Conservation (phyloP, 306 rosid genomes). For the Malus asiatica region DNA sequence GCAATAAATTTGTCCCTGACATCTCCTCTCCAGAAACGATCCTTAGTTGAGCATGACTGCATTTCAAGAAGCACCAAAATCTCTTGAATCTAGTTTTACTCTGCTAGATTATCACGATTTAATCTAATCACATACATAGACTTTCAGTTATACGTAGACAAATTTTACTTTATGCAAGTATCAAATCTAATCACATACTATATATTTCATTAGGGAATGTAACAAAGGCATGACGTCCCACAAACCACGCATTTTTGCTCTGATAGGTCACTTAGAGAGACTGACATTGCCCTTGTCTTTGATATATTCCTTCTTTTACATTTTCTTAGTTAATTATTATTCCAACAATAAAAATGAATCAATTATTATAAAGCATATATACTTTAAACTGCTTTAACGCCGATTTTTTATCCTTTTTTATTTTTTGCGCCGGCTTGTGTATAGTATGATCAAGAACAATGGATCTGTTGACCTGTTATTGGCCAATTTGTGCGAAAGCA, state of each 20-base stretch:
- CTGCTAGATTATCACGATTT: slow-evolving; percentile 20
- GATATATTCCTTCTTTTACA: slow-evolving; percentile 21
- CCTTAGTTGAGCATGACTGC: no score
- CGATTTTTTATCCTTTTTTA: slow-evolving; percentile 38
- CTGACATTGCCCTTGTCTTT: slow-evolving; percentile 11
- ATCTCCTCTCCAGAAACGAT: no score
- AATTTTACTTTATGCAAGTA: slow-evolving; percentile 1
- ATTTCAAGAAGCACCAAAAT: neutral
- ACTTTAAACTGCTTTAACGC: slow-evolving; percentile 67
- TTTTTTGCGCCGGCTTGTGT: slow-evolving; percentile 26
- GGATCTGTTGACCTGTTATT: slow-evolving; percentile 28
- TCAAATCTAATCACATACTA: neutral
- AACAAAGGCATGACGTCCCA: slow-evolving; percentile 30
- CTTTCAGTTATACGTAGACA: neutral
- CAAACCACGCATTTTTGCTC: slow-evolving; percentile 26
- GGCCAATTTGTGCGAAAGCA: slow-evolving; percentile 23
- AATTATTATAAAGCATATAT: slow-evolving; percentile 59
- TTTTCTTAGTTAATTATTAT: slow-evolving; percentile 30
- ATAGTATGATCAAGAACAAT: neutral
- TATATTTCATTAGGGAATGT: neutral
- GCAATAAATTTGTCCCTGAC: no score
- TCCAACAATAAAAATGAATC: slow-evolving; percentile 8
- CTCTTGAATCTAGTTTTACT: slow-evolving; percentile 15
- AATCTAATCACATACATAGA: neutral
- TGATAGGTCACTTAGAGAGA: slow-evolving; percentile 14